Conservation (phyloP, 2,329 filamentous ascomycete genomes). For the Nemania serpens region DNA sequence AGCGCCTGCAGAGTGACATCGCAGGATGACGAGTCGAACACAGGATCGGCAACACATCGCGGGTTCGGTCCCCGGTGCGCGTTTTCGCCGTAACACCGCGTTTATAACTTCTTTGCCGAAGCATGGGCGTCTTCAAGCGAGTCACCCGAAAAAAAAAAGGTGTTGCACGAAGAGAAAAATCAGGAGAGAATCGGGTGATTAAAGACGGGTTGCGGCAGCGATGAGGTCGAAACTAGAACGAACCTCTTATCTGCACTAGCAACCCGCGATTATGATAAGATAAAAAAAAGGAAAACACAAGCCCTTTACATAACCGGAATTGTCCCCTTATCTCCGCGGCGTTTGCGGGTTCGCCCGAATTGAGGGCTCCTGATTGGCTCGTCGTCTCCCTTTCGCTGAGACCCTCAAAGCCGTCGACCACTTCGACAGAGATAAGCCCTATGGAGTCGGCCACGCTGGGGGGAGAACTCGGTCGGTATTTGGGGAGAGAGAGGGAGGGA, state of each 20-base stretch:
- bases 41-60: conserved; percentile 4
- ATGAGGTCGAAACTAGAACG: no score
- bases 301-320: neutral
- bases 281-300: neutral
- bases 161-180: neutral
- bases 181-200: conserved; percentile 17
- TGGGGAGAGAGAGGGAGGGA: neutral
- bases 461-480: conserved; percentile 20
- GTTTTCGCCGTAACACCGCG: conserved; percentile 3
- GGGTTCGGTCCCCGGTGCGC: conserved; percentile 4
- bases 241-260: no score
- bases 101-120: neutral
- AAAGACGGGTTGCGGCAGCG: neutral
- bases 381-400: neutral
- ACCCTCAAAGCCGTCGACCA: conserved; percentile 16
- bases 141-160: neutral
- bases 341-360: neutral
- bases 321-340: conserved; percentile 22
- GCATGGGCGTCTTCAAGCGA: neutral
- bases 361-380: conserved; percentile 8
- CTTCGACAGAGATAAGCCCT: neutral
- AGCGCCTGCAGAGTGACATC: conserved; percentile 16
- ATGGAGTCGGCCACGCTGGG: neutral
- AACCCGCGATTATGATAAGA: conserved; percentile 8
- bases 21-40: conserved; percentile 4